Base-by-base conservation (phyloP, 2,329 filamentous ascomycete species). In the Xylogone sp. region DNA sequence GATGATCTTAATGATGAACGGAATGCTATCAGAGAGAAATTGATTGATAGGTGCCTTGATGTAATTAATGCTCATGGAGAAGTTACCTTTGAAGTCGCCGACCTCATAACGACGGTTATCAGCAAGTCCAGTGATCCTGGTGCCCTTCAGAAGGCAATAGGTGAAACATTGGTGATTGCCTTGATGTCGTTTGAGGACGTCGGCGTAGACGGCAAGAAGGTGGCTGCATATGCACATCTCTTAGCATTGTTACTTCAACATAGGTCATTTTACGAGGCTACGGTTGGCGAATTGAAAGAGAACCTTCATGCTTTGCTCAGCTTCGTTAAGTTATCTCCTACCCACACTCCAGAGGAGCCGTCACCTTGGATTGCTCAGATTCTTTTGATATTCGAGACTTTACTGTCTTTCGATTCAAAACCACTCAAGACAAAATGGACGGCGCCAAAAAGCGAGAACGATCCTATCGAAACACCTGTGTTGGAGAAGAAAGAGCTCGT, bases 301-400 rank as follows among this genome's bases (percentile, higher is more conserved):
- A 90, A 87, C 62, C 87, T 97, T 42, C 75, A 77, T 9, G 84
- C 84, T 34, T 83, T 97, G 55, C 77, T 96, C 22, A 78, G 76
- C 2, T 97, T 97, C 67, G 81, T 99, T 59, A 86, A 87, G 61
- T 73, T 91, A 3, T 75, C 82, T 4, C 74, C 82, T 0, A 81
- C 84, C 21, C 81, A 86, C 51, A 77, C 87, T 3, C 74, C 79
- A 0, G 89, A 96, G 46, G 88, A 94, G 53, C 75, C 90, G n/a
- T 88, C 91, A 3, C 88, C 90, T 1, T 99, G 93, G 91, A 87
- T 97, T 57, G 88, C 90, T 12, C 92, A 94, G 63, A 84, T 97
- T 27, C 76, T 99, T 29, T 78, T 97, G 16, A 88, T 99, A 46
- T 78, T 97, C 46, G 94, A 99, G 74, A 88, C 88, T 49, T 76